Percentiles rank a stretch among this genome's conserved stretches.
Conservation (phyloP, 768 basidiomycete species). For the Lactarius deliciosus region DNA sequence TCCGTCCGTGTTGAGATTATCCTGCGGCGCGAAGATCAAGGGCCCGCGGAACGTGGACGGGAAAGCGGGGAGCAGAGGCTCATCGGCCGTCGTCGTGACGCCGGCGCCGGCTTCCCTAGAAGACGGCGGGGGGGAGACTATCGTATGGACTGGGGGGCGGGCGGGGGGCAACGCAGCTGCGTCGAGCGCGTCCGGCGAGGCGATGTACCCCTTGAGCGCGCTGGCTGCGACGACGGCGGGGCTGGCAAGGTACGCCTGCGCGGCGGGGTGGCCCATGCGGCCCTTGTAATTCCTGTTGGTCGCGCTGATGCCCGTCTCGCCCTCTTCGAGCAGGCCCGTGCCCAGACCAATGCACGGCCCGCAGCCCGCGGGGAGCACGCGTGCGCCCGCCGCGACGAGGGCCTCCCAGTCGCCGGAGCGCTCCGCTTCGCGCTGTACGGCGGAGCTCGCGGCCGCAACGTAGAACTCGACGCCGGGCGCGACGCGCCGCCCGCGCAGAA, state of each 20-base stretch:
- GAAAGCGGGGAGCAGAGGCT: conserved; percentile 79
- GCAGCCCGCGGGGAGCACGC: conserved; percentile 91
- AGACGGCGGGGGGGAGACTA: conserved; percentile 35
- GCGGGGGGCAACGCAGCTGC: conserved; percentile 48
- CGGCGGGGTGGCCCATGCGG: conserved; percentile 94
- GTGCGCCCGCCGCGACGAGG: conserved; percentile 85
- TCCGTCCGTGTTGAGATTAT: conserved; percentile 97
- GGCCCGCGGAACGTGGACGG: conserved; percentile 79
- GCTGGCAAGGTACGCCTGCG: conserved; percentile 92
- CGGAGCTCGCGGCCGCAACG: conserved; percentile 91
- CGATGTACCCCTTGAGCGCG: conserved; percentile 89
- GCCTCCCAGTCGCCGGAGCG: conserved; percentile 83
- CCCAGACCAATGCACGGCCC: conserved; percentile 98
- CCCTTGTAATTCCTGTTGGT: conserved; percentile 99
- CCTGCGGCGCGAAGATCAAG: conserved; percentile 91
- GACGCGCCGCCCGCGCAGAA: conserved; percentile 75
- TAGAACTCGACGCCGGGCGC: conserved; percentile 94
- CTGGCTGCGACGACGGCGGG: conserved; percentile 97
- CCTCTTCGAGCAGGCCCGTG: conserved; percentile 88
- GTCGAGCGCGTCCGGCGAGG: conserved; percentile 72
- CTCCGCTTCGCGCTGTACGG: conserved; percentile 90
- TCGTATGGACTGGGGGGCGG: conserved; percentile 57
- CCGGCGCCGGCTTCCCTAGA: conserved; percentile 21
- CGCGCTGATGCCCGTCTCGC: conserved; percentile 93
- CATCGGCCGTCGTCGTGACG: conserved; percentile 38